Conservation (phyloP, 306 rosid species). For the Sindora glabra region DNA sequence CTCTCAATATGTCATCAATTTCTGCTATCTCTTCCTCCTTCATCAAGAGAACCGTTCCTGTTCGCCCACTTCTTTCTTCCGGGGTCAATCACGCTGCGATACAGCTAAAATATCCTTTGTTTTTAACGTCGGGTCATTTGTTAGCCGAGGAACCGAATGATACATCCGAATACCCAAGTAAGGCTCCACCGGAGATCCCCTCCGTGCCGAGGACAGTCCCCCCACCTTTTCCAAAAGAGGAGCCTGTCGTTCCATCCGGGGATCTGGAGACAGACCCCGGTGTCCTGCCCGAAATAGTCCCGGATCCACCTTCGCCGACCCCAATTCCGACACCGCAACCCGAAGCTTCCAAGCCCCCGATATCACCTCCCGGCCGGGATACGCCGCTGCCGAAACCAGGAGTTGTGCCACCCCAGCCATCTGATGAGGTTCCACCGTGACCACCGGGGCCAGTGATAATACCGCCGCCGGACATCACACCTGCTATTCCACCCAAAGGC, state of each 20-base stretch:
- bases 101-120: background rate
- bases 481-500: conserved; percentile 19
- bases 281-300: conserved; percentile 26
- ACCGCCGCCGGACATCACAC: conserved; percentile 38
- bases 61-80: background rate
- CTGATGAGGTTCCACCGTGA: background rate
- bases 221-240: conserved; percentile 24
- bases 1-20: conserved; percentile 14
- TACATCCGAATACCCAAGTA: conserved; percentile 11
- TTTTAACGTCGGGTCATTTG: too few relatives aligned
- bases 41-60: conserved; percentile 28
- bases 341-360: conserved; percentile 35
- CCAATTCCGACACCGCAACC: conserved; percentile 38
- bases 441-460: conserved; percentile 41
- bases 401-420: conserved; percentile 20
- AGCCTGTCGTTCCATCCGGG: conserved; percentile 1
- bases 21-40: conserved; percentile 30
- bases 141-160: background rate
- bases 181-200: conserved; percentile 24
- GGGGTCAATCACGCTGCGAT: too few relatives aligned
- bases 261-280: conserved; percentile 25
- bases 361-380: conserved; percentile 28
- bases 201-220: conserved; percentile 1
- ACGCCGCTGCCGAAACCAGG: conserved; percentile 30
- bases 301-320: conserved; percentile 21